Conservation (phyloP, 176 grass and related monocot species). For the Rhipidocladum racemiflorum region DNA sequence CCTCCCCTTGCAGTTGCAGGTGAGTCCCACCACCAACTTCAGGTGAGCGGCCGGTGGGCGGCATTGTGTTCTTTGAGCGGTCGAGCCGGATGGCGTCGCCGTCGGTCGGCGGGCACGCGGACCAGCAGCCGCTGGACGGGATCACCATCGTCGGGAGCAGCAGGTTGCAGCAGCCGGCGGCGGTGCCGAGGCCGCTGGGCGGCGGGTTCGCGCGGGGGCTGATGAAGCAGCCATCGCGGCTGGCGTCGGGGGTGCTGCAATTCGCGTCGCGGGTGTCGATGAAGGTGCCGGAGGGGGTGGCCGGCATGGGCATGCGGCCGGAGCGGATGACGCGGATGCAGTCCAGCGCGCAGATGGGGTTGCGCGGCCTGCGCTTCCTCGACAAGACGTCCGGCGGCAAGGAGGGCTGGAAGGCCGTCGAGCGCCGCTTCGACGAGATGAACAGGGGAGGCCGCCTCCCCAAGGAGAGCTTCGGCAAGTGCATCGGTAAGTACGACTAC, state of each 20-base stretch:
- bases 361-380: conserved; percentile 67
- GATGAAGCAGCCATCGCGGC: conserved; percentile 55
- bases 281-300: conserved; percentile 58
- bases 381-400: conserved; percentile 77
- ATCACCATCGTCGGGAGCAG: conserved; percentile 10
- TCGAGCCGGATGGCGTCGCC: conserved; percentile 34
- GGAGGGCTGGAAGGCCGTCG: conserved; percentile 78
- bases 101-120: background rate
- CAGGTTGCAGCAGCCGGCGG: background rate
- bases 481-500: conserved; percentile 61
- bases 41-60: conserved; percentile 2
- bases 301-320: conserved; percentile 28
- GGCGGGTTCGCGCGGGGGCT: conserved; percentile 37
- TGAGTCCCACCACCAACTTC: background rate
- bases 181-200: conserved; percentile 17
- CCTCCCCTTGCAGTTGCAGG: background rate
- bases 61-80: conserved; percentile 25
- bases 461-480: conserved; percentile 90
- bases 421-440: conserved; percentile 77
- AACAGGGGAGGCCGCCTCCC: conserved; percentile 45
- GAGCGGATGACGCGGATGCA: conserved; percentile 64
- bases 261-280: conserved; percentile 68
- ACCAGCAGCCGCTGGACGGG: conserved; percentile 33
- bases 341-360: conserved; percentile 63
- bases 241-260: conserved; percentile 52